Evolutionary conservation across 2,329 filamentous ascomycete genomes (phyloP).

Genomic region (Clarireedia monteithiana): DNA sequence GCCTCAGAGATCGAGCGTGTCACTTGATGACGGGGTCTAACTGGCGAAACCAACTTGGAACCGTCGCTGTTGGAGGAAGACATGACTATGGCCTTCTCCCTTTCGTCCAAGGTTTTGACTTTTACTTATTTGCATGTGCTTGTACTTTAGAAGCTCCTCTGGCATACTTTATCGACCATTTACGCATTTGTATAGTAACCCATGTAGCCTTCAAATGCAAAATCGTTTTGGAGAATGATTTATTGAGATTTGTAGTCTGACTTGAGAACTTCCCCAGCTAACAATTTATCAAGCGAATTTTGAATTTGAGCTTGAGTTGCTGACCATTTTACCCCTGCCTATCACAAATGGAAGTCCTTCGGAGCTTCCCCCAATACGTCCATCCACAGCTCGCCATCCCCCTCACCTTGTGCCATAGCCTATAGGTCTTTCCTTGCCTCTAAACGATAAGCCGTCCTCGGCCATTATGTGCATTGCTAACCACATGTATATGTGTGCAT

Average conservation of each 20-base stretch:
- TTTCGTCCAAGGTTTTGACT: background rate
- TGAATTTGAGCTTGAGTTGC: too few species aligned
- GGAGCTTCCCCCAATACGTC: too few species aligned
- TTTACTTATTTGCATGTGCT: background rate
- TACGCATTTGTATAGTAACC: conserved; percentile 4
- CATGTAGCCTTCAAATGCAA: conserved; percentile 2
- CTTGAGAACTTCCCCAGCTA: background rate
- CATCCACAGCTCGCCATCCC: too few species aligned
- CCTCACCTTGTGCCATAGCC: too few species aligned
- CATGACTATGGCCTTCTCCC: conserved; percentile 7
- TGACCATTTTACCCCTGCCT: too few species aligned
- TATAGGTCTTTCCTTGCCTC: too few species aligned
- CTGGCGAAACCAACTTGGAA: conserved; percentile 4
- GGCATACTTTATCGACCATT: conserved; percentile 3
- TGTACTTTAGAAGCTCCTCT: conserved; percentile 27
- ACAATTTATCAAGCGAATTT: too few species aligned
- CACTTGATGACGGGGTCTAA: conserved; percentile 41
- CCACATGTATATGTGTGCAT: too few species aligned
- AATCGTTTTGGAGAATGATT: background rate
- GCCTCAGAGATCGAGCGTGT: conserved; percentile 38
- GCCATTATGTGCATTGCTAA: background rate
- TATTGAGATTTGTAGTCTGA: background rate
- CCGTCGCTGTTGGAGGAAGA: conserved; percentile 7
- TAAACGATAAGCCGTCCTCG: background rate
- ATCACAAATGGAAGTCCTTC: too few species aligned